Base-by-base conservation (phyloP, 345 rosid species). In the Dipteronia dyeriana region DNA sequence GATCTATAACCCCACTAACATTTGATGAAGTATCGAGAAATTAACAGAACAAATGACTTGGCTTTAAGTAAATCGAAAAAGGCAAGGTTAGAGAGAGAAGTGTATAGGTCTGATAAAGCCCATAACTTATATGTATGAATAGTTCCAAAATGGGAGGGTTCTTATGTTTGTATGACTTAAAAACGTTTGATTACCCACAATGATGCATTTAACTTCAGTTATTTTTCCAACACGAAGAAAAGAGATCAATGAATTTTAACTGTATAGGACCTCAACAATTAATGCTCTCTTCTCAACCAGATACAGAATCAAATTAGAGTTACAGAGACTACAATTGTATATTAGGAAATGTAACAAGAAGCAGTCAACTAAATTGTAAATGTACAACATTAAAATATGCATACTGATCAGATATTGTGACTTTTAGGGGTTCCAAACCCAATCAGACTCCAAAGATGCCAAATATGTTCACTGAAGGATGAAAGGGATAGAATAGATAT, bases 1-100 rank as follows among this genome's bases (percentile, higher is more conserved):
- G 73, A 82, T 34, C 26, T 61, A 11, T 29, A 13, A 60, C 7
- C 19, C 51, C 43, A 29, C 25, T 41, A 39, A 54, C 62, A 71
- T 41, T 41, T 9, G 16, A 74, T 22, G 29, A 26, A 41, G 29
- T 49, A 59, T 23, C 45, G 59, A 59, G 61, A 57, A n/a, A 61
- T 53, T 14, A 69, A 4, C 62, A 41, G 23, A 71, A 51, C 34
- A 75, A 38, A 14, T n/a, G 45, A 47, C 29, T 10, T 20, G 11
- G 2, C 4, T 51, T n/a, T 14, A 0, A 2, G 17, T 39, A 43
- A 31, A 66, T 34, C 2, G 2, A 20, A 12, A 64, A 29, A 16
- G 11, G 22, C 12, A 19, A 51, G 12, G 19, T 22, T 49, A 9
- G 14, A 17, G 43, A 49, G 47, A 75, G 54, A 45, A 20, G 60